Conservation (phyloP, 78 protist genomes). For the Andalucia godoyi region DNA sequence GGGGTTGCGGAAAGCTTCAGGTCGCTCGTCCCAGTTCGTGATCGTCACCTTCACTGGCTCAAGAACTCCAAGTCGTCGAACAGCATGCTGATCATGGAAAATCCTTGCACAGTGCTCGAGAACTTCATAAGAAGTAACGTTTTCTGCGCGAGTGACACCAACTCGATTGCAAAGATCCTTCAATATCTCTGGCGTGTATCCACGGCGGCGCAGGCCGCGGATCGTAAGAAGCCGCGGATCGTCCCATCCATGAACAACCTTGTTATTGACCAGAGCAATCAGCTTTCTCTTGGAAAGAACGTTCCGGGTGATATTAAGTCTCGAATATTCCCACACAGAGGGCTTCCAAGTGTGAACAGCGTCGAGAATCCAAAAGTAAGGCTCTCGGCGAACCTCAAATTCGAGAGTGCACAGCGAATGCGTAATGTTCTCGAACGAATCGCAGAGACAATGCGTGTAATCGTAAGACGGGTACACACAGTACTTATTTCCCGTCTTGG, state of each 20-base stretch:
- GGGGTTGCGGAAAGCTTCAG: conserved; percentile 33
- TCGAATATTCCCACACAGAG: conserved; percentile 88
- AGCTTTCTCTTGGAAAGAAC: conserved; percentile 90
- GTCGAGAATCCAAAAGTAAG: conserved; percentile 89
- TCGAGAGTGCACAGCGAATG: conserved; percentile 98
- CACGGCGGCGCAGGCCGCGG: conserved; percentile 71
- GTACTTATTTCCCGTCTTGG: conserved; percentile 85
- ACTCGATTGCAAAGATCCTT: conserved; percentile 70
- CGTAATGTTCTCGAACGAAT: conserved; percentile 93
- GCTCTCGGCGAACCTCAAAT: conserved; percentile 65
- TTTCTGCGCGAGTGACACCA: conserved; percentile 71
- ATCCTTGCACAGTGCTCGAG: conserved; percentile 45
- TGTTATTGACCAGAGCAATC: conserved; percentile 42
- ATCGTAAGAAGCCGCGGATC: conserved; percentile 95
- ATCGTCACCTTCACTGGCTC: conserved; percentile 57
- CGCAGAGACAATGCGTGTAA: conserved; percentile 94
- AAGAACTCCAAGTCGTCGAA: conserved; percentile 30
- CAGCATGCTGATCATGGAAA: conserved; percentile 26
- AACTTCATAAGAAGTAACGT: conserved; percentile 24
- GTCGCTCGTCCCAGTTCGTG: conserved; percentile 9
- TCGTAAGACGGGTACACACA: conserved; percentile 96
- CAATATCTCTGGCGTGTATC: conserved; percentile 80
- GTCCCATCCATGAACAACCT: conserved; percentile 90
- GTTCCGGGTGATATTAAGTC: conserved; percentile 77
- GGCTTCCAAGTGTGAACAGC: conserved; percentile 83